Conservation (phyloP, 306 rosid species). For the Sicyos baderoa region DNA sequence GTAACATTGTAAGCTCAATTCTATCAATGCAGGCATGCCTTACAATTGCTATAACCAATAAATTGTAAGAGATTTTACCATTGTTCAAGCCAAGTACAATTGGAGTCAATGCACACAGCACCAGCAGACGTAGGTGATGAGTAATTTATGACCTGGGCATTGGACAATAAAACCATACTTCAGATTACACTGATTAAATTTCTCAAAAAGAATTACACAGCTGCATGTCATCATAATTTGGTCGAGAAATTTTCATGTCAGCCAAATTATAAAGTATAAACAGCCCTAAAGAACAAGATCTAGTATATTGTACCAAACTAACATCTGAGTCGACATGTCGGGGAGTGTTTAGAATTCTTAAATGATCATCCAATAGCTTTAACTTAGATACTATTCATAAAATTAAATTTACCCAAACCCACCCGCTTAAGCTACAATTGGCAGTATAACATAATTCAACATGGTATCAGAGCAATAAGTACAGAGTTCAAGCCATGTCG, state of each 20-base stretch:
- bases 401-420: too few species aligned
- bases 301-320: neutral
- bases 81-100: constrained; percentile 96
- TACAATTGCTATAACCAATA: neutral
- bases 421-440: too few species aligned
- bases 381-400: neutral
- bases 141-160: constrained; percentile 64
- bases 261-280: neutral
- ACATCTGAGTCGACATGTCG: neutral
- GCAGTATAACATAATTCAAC: too few species aligned
- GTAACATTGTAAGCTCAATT: neutral
- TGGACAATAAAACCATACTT: constrained; percentile 25
- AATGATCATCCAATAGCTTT: neutral
- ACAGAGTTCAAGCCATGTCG: too few species aligned
- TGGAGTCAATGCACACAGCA: constrained; percentile 88
- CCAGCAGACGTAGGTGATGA: constrained; percentile 91
- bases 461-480: too few species aligned
- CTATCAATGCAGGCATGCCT: neutral
- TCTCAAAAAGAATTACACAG: neutral
- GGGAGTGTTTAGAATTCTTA: neutral
- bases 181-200: constrained; percentile 5
- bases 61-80: constrained; percentile 44
- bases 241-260: neutral
- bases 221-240: neutral
- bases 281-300: neutral